Conservation (phyloP, 768 basidiomycete species). For the Cyclocybe aegerita region DNA sequence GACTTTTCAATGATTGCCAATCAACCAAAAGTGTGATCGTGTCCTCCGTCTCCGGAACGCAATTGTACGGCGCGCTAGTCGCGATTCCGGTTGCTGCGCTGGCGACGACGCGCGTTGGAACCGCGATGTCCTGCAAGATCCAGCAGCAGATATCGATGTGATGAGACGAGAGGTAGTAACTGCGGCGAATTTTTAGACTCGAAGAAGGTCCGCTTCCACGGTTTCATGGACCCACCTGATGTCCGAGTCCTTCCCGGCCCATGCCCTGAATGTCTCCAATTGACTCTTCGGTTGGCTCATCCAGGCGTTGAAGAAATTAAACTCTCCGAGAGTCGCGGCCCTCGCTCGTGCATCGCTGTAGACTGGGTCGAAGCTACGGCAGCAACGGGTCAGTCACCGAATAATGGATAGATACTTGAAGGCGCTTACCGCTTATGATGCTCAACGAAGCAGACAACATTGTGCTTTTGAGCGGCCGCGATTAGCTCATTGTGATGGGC, state of each 20-base stretch:
- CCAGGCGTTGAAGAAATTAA: conserved; percentile 96
- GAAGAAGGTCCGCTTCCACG: conserved; percentile 5
- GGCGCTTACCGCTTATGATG: conserved; percentile 77
- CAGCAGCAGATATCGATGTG: conserved; percentile 90
- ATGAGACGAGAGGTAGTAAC: conserved; percentile 94
- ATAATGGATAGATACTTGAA: background rate
- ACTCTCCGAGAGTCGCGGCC: conserved; percentile 77
- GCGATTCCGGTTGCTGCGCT: conserved; percentile 92
- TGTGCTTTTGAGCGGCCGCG: conserved; percentile 72
- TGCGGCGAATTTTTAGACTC: conserved; percentile 24
- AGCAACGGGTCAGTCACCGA: background rate
- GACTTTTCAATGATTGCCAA: conserved; percentile 81
- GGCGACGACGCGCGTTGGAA: conserved; percentile 84
- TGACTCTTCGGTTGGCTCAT: conserved; percentile 98
- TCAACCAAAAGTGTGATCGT: conserved; percentile 94
- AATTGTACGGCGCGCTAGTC: conserved; percentile 85
- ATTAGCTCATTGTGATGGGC: conserved; percentile 81
- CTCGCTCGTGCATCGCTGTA: conserved; percentile 89
- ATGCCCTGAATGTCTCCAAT: conserved; percentile 90
- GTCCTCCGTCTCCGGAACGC: conserved; percentile 85
- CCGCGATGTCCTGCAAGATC: conserved; percentile 74
- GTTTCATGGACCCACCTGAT: conserved; percentile 55
- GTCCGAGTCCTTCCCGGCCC: conserved; percentile 94
- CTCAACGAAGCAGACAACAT: conserved; percentile 90
- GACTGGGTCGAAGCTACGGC: conserved; percentile 75